Base-by-base conservation (phyloP, 495 filamentous ascomycete genomes). In the Polyplosphaeria fusca region DNA sequence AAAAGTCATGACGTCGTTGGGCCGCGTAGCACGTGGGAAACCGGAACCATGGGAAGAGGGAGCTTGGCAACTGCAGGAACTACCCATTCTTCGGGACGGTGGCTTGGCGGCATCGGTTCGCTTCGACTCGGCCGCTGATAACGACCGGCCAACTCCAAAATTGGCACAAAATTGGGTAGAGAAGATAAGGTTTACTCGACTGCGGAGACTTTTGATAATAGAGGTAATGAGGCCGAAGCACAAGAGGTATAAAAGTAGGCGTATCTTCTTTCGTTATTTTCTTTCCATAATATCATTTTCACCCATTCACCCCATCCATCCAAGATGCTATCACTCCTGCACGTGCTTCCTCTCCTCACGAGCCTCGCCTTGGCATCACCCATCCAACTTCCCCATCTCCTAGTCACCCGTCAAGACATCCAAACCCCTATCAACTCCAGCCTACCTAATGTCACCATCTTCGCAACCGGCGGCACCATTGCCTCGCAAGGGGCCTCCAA, bases 391-490 rank as follows among this genome's bases (percentile, higher is more conserved):
- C 35, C 24, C 13, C 45, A 50, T 30, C 37, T 27, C 1, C 48
- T 59, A 27, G 24, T 52, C 41, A 42, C 23, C 12, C 49, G 58
- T 25, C 58, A 61, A 28, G 58, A 61, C 43, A 61, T 54, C 70
- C 20, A 71, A 51, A 74, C 71, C 9, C 68, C 74, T 14, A 71
- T 71, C 66, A 76, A 78, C 39, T 53, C 70, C 25, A 68, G 67
- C 40, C 70, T 79, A 0, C 77, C 75, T 5, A 79, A 78, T 56
- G 70, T 79, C 20, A 78, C 76, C 25, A 74, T 79, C 49, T 74
- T 77, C 51, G 74, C 77, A 3, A 78, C 77, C 0, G 77, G 72
- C 65, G 76, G 76, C 30, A 78, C 77, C 12, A 79, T 79, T 55
- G 76, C 77, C 25, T 75, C 74, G 4, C 68, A 67, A 43, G 71